Conservation (phyloP, 768 basidiomycete species). For the Leccinum broughii region DNA sequence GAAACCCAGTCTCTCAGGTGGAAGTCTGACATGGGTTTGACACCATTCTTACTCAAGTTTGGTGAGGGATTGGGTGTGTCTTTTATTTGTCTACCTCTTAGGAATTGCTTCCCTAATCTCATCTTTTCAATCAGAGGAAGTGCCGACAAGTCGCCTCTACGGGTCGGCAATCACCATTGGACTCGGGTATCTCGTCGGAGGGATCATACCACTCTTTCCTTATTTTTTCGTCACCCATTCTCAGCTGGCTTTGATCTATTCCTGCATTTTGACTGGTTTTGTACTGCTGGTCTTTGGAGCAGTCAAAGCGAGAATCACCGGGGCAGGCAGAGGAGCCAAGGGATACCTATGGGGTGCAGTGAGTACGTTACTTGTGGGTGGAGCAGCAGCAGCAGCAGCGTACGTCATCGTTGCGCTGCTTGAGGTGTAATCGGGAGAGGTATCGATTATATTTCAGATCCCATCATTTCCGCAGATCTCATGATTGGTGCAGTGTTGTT, state of each 20-base stretch:
- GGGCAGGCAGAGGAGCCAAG: slow-evolving; percentile 61
- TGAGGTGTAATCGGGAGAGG: slow-evolving; percentile 30
- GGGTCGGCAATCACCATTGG: slow-evolving; percentile 94
- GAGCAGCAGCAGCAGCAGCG: slow-evolving; percentile 80
- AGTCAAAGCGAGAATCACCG: slow-evolving; percentile 86
- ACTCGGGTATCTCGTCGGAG: slow-evolving; percentile 90
- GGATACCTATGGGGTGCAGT: slow-evolving; percentile 88
- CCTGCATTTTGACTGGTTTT: slow-evolving; percentile 77
- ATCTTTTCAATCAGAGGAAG: slow-evolving; percentile 63
- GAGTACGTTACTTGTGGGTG: slow-evolving; percentile 87
- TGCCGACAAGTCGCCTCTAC: slow-evolving; percentile 81
- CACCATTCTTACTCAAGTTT: slow-evolving; percentile 93
- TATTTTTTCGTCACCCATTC: slow-evolving; percentile 87
- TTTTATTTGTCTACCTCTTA: not conserved
- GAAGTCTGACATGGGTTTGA: slow-evolving; percentile 81
- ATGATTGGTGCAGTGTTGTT: slow-evolving; percentile 2
- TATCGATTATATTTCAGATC: not conserved
- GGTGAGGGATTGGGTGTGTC: slow-evolving; percentile 87
- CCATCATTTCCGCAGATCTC: not conserved
- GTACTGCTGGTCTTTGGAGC: slow-evolving; percentile 89
- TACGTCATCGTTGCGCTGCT: slow-evolving; percentile 57
- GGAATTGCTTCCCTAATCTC: not conserved
- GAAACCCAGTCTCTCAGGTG: slow-evolving; percentile 62
- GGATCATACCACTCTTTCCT: slow-evolving; percentile 87
- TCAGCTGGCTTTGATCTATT: slow-evolving; percentile 66